Evolutionary conservation across 495 filamentous ascomycete species (phyloP), one percentile per base, ranked within the genome.

Genomic region (Aspergillus sparsus): DNA sequence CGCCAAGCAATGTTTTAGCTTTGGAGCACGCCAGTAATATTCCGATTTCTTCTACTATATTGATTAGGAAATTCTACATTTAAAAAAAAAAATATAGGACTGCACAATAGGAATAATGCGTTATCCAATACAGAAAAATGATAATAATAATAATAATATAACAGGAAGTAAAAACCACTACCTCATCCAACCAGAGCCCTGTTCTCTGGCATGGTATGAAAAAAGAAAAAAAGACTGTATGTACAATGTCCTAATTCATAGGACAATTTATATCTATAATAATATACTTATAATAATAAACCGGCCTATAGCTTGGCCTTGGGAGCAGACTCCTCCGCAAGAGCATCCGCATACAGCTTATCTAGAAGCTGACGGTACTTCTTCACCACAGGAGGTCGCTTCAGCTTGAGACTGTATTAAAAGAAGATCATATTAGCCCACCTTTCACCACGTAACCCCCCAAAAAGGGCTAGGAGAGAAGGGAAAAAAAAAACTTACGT

Each of bases 311-410:
- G 74, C 67, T 77, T 82, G 31, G 78, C 75, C 70, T 80, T 87
- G 32, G 85, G 82, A 66, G 77, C 81, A 36, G 76, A 71, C 32
- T 84, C 69, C 54, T 81, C 77, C 13, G 75, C 80, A n/a, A 77
- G 55, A 12, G 81, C 75, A 74, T 96, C 89, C 41, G 84, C 85
- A 67, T 98, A 98, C 71, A 97, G 82, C 62, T 85, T 77, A 65
- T 96, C 91, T 18, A 98, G 79, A 53, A 91, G 79, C 16, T 71
- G 67, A 49, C 88, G 86, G 76, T 87, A 98, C 53, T 79, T 82
- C 79, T 88, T 92, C 36, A 84, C 88, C n/a, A 87, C 83, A 57
- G 92, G 92, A 44, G 93, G 91, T 18, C 94, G 86, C 83, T 98
- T 98, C 67, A 97, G 82, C 76, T 98, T 98, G 50, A 98, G 76